Evolutionary conservation across 2,329 filamentous ascomycete species (phyloP).

Genomic region (Rutstroemia sp.): DNA sequence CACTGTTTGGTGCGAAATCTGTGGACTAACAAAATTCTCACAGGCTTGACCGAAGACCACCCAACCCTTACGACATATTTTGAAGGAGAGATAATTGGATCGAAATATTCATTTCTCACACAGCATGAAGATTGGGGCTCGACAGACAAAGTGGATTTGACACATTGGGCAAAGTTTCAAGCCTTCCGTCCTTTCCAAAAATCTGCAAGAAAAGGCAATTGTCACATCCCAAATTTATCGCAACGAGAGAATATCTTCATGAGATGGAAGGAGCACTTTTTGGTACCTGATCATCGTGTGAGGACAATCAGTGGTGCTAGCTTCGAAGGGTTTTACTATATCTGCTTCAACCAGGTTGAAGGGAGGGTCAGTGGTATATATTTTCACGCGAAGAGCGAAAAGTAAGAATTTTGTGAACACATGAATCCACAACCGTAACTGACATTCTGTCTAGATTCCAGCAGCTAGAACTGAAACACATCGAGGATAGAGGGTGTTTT

Average conservation of each 20-base stretch:
- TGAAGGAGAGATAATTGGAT: conserved; percentile 94
- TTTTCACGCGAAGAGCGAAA: conserved; percentile 96
- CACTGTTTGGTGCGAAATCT: neutral
- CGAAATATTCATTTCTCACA: conserved; percentile 90
- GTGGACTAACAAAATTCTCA: conserved; percentile 10
- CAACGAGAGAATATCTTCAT: conserved; percentile 91
- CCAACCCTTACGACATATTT: conserved; percentile 98
- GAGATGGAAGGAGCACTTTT: conserved; percentile 98
- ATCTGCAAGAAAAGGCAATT: conserved; percentile 48
- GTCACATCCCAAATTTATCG: conserved; percentile 61
- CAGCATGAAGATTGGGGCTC: conserved; percentile 87
- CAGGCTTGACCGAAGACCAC: conserved; percentile 89
- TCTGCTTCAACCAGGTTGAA: conserved; percentile 90
- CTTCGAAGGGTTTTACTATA: conserved; percentile 98
- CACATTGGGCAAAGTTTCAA: conserved; percentile 86
- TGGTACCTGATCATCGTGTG: conserved; percentile 91
- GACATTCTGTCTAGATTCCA: conserved; percentile 58
- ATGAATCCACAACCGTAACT: too few species aligned
- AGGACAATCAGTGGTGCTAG: conserved; percentile 88
- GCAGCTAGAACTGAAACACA: conserved; percentile 83
- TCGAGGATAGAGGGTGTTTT: conserved; percentile 76
- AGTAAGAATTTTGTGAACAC: conserved; percentile 49
- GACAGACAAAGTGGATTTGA: conserved; percentile 81
- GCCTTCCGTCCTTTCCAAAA: conserved; percentile 72
- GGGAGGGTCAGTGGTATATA: conserved; percentile 91